Conservation (phyloP, 169 alveolate species). For the Eimeria sp. region DNA sequence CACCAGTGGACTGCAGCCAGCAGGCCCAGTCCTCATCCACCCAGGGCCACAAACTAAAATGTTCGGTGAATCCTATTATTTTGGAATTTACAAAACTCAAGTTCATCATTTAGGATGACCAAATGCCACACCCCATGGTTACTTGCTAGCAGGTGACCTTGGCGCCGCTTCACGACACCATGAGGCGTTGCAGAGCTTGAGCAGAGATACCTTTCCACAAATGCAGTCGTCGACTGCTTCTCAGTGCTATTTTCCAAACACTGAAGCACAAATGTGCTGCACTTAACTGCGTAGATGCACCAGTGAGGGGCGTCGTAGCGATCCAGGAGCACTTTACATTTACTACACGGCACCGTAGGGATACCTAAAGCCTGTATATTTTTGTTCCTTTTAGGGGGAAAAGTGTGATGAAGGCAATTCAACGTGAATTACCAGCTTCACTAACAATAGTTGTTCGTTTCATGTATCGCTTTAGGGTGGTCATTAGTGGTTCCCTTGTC, state of each 20-base stretch:
- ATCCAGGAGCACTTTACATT: not conserved
- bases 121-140: not conserved
- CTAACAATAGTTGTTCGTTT: not conserved
- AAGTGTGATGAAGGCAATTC: not conserved
- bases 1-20: conserved; percentile 70
- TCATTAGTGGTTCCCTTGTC: not conserved
- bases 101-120: not conserved
- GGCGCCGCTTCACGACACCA: not conserved
- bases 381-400: not conserved
- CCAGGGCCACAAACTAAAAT: not conserved
- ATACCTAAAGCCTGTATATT: not conserved
- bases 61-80: not conserved
- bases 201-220: not conserved
- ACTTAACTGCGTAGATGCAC: not conserved
- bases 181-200: not conserved
- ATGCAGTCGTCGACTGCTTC: not conserved
- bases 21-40: conserved; percentile 21
- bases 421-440: too few species aligned
- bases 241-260: not conserved
- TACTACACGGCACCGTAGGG: not conserved
- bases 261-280: not conserved
- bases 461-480: not conserved
- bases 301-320: not conserved
- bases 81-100: not conserved
- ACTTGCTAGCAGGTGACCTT: not conserved